Evolutionary conservation across 2,329 filamentous ascomycete species (phyloP).

Genomic region (Neopestalotiopsis clavispora): DNA sequence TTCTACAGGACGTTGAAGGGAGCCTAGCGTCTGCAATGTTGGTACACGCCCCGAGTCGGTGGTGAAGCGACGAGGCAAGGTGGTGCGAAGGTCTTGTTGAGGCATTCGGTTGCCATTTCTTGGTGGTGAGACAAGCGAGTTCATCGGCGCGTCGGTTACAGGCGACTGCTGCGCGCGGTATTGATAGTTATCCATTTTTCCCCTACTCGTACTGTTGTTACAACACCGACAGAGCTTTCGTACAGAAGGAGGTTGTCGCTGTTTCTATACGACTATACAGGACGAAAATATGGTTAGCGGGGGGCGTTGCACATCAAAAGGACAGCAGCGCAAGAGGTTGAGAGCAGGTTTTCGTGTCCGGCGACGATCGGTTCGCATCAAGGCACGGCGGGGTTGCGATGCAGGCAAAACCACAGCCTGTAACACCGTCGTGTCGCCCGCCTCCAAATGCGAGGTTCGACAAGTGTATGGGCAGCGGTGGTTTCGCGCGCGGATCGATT

Average conservation of each 20-base stretch:
- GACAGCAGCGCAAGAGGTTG: slow-evolving; percentile 2
- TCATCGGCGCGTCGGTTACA: slow-evolving; percentile 76
- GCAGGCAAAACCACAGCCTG: slow-evolving; percentile 23
- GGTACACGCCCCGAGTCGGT: slow-evolving; percentile 86
- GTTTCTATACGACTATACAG: slow-evolving; percentile 41
- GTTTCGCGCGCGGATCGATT: slow-evolving; percentile 19
- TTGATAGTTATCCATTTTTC: slow-evolving; percentile 77
- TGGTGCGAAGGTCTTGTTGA: slow-evolving; percentile 73
- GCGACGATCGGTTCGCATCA: slow-evolving; percentile 9
- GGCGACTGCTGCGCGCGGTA: slow-evolving; percentile 80
- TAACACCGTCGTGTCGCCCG: slow-evolving; percentile 23
- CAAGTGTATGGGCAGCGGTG: background rate
- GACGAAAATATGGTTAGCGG: slow-evolving; percentile 7
- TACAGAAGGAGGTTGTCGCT: slow-evolving; percentile 42
- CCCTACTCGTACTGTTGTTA: slow-evolving; percentile 52
- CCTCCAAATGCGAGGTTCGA: slow-evolving; percentile 8
- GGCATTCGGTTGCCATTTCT: slow-evolving; percentile 70
- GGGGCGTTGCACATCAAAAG: background rate
- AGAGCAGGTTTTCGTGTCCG: slow-evolving; percentile 6
- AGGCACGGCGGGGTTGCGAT: slow-evolving; percentile 20
- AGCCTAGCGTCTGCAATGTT: slow-evolving; percentile 69
- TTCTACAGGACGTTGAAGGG: slow-evolving; percentile 51
- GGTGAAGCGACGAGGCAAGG: slow-evolving; percentile 89
- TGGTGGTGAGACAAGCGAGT: slow-evolving; percentile 74
- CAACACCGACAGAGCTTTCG: slow-evolving; percentile 40